These are phyloP conservation scores for Saturnispora besseyi DNA, from an alignment of 805 yeast genomes.

Conservation along the genomic window DNA sequence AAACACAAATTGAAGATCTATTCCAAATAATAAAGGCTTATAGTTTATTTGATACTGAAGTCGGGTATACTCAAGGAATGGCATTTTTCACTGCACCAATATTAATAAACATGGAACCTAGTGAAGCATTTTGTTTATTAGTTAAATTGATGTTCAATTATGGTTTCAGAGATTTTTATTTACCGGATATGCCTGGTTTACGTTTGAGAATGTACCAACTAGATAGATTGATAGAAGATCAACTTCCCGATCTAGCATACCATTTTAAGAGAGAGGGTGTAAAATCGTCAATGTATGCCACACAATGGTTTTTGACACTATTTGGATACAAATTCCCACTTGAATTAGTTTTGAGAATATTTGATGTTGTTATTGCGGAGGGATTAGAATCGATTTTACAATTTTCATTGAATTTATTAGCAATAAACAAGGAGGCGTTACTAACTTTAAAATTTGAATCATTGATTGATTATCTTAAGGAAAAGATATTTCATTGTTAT, in stretches of 20 bases:
- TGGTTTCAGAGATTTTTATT: conserved; percentile 64
- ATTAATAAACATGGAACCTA: conserved; percentile 68
- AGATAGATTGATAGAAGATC: conserved; percentile 76
- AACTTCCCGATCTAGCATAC: conserved; percentile 57
- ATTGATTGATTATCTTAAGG: conserved; percentile 68
- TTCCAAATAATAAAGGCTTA: conserved; percentile 76
- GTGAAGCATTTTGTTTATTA: conserved; percentile 77
- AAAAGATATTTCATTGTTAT: conserved; percentile 66
- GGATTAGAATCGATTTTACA: conserved; percentile 82
- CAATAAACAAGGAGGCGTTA: conserved; percentile 52
- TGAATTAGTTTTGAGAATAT: conserved; percentile 77
- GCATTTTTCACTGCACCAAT: conserved; percentile 86
- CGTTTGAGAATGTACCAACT: conserved; percentile 80
- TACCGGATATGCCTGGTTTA: conserved; percentile 91
- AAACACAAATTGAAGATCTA: conserved; percentile 53
- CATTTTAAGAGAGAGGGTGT: conserved; percentile 84
- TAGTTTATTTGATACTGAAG: conserved; percentile 79
- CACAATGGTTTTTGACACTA: conserved; percentile 94
- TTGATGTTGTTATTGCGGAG: conserved; percentile 82
- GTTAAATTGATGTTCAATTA: conserved; percentile 80
- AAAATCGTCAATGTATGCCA: conserved; percentile 89
- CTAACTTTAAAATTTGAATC: conserved; percentile 64
- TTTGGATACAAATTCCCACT: conserved; percentile 94
- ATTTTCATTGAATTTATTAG: conserved; percentile 75
- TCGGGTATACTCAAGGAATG: conserved; percentile 98